phyloP scores from a whole-genome alignment of 225 moss, liverwort and hornwort genomes.

The Asterella californica region DNA sequence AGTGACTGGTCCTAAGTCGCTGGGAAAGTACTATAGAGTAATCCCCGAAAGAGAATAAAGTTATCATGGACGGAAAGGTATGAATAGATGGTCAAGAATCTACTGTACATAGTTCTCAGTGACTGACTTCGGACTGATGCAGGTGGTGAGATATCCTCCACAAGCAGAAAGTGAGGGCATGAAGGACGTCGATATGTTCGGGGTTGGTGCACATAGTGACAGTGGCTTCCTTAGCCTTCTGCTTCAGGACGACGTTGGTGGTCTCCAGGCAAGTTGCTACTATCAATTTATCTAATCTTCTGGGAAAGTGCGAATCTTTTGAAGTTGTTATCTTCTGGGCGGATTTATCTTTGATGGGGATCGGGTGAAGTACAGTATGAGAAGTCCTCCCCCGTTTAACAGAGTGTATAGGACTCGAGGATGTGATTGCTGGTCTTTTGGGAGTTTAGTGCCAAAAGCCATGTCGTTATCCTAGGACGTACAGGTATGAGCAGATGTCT shows the following conservation, averaged over 20 bases:
- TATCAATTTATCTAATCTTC: neutral
- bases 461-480: too few relatives aligned
- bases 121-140: neutral
- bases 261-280: conserved; percentile 59
- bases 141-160: conserved; percentile 70
- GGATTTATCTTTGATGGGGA: too few relatives aligned
- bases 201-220: conserved; percentile 74
- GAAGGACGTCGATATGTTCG: conserved; percentile 46
- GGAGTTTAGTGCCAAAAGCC: too few relatives aligned
- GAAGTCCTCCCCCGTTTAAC: too few relatives aligned
- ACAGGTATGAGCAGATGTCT: too few relatives aligned
- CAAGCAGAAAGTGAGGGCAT: conserved; percentile 40
- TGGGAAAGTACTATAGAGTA: neutral
- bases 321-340: neutral
- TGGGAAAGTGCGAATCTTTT: neutral
- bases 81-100: neutral
- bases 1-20: too few relatives aligned
- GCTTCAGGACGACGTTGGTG: conserved; percentile 63
- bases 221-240: conserved; percentile 72
- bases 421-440: too few relatives aligned
- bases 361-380: too few relatives aligned
- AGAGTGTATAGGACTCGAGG: neutral
- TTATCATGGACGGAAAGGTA: neutral
- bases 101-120: neutral
- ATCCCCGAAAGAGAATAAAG: neutral